Conservation (phyloP, 129 eudicot species). For the Logfia minima region DNA sequence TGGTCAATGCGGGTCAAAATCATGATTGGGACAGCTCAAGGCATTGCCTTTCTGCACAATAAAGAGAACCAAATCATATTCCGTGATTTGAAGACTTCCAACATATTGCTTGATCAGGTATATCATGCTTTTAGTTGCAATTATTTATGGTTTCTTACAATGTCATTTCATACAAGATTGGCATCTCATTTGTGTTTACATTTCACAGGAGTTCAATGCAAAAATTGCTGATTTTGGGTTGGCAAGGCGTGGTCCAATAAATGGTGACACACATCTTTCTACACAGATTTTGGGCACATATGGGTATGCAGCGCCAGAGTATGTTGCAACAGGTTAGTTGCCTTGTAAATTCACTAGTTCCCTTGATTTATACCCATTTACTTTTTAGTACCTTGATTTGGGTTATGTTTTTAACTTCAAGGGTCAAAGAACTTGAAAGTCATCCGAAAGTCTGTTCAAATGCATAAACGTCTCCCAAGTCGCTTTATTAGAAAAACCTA, state of each 20-base stretch:
- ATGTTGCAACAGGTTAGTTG: constrained; percentile 35
- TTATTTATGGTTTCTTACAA: neutral
- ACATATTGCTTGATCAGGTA: constrained; percentile 46
- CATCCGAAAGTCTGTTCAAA: neutral
- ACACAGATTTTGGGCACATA: constrained; percentile 35
- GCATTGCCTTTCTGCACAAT: constrained; percentile 29
- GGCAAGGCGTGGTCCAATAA: constrained; percentile 36
- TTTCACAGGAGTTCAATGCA: constrained; percentile 38
- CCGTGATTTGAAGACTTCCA: constrained; percentile 42
- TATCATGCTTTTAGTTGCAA: neutral
- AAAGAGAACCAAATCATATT: constrained; percentile 31
- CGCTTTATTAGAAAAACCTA: too few species aligned
- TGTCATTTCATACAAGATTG: neutral
- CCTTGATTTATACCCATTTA: neutral
- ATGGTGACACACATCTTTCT: constrained; percentile 33
- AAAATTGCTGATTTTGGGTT: constrained; percentile 45
- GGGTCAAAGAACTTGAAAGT: neutral
- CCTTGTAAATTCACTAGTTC: neutral
- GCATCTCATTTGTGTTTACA: neutral
- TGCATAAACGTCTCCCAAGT: neutral
- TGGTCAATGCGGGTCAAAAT: constrained; percentile 40
- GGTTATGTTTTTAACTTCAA: too few species aligned
- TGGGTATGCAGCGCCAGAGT: constrained; percentile 52
- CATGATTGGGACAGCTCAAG: constrained; percentile 40
- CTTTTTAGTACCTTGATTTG: too few species aligned